phyloP scores from a whole-genome alignment of 306 rosid genomes.

The Begonia fuchsioides region DNA sequence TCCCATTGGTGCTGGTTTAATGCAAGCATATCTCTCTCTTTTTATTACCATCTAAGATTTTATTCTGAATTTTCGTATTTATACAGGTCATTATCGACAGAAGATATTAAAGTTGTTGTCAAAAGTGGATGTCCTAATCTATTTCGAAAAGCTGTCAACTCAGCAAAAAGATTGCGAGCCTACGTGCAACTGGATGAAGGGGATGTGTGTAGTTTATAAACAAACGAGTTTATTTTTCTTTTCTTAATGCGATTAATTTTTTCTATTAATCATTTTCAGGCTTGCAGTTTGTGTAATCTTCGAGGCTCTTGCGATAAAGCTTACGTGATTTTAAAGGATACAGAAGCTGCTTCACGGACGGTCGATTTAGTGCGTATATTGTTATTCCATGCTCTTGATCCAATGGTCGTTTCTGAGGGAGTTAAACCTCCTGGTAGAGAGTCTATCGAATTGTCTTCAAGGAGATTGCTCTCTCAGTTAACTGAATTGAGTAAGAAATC shows the following conservation, averaged over 20 bases:
- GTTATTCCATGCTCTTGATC: constrained; percentile 61
- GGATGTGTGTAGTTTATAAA: constrained; percentile 36
- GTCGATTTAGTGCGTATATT: constrained; percentile 81
- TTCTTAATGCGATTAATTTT: constrained; percentile 7
- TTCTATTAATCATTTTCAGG: constrained; percentile 30
- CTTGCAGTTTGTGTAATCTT: constrained; percentile 66
- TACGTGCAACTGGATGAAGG: constrained; percentile 74
- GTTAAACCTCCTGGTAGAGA: constrained; percentile 60
- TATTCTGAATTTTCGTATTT: constrained; percentile 2
- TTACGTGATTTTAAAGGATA: constrained; percentile 50
- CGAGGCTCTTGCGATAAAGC: constrained; percentile 92
- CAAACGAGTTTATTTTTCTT: constrained; percentile 6
- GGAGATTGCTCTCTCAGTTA: constrained; percentile 61
- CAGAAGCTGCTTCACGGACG: constrained; percentile 62
- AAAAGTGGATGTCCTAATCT: constrained; percentile 75
- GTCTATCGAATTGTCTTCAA: constrained; percentile 51
- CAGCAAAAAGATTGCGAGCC: constrained; percentile 80
- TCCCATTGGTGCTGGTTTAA: too few species aligned
- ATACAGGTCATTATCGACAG: constrained; percentile 47
- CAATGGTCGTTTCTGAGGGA: constrained; percentile 51
- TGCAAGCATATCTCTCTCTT: too few species aligned
- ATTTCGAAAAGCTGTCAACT: constrained; percentile 69
- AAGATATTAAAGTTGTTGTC: constrained; percentile 53
- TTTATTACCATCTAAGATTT: too few species aligned
- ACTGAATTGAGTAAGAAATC: constrained; percentile 49